Evolutionary conservation across 2,329 filamentous ascomycete genomes (phyloP), one percentile per base, ranked within the genome.

Genomic region (Rhytidhysteron rufulum): DNA sequence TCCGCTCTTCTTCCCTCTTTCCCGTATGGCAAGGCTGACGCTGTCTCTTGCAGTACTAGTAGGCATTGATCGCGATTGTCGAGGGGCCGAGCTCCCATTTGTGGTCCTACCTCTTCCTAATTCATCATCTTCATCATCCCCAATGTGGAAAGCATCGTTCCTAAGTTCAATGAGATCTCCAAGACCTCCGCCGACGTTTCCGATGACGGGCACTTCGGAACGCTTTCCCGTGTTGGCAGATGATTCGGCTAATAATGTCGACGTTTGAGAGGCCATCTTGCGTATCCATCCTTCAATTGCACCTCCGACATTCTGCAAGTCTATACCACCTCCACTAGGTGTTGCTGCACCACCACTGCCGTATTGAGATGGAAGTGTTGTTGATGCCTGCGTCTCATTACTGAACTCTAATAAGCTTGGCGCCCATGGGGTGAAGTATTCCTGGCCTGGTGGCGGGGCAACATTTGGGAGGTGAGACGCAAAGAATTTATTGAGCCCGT

Each of bases 271-370:
- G 44, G 88, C 88, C 27, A 95, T 82, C 47, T 88, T 88, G 44
- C 90, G 77, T 43, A 97, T 73, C 89, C 93, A 98, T 1, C 83
- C 85, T 67, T 97, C 93, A 21, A 97, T 83, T 2, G 86, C 85
- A 5, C 88, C 85, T 1, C 90, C 89, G 8, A 95, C 83, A 48
- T 90, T 86, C 55, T 95, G 89, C 3, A 97, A 70, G 6, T 73
- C 69, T 17, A 74, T 46, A 15, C 63, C 61, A 18, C 56, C 49
- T 5, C 58, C 55, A 1, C 60, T 58, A 4, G 62, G 60, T 6
- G 50, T 44, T 17, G 54, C 50, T 15, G 58, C 59, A 7, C 59
- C 61, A 5, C 59, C 56, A 17, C 19, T 32, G 13, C 53, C 54
- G 5, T 13, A 24, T 15, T 27, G 36, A 31, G 50, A 42, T 27